Conservation (phyloP, 768 basidiomycete genomes). For the Psilocybe sp. region DNA sequence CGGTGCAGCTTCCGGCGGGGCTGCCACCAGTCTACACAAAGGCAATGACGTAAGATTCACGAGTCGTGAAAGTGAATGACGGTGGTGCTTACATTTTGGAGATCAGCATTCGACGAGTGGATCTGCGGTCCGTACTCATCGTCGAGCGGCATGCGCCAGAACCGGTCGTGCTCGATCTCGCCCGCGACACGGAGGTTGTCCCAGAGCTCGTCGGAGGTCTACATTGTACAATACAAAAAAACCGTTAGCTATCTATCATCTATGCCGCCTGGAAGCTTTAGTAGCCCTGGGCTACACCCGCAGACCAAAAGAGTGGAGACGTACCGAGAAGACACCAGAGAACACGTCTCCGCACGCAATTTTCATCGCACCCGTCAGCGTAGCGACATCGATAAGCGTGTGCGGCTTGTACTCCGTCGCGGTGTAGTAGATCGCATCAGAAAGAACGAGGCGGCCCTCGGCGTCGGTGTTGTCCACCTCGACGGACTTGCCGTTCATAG, state of each 20-base stretch:
- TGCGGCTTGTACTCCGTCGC: constrained; percentile 76
- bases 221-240: too few relatives aligned
- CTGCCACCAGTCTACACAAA: constrained; percentile 74
- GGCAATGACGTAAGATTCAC: too few relatives aligned
- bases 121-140: constrained; percentile 81
- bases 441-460: constrained; percentile 74
- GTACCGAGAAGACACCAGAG: constrained; percentile 76
- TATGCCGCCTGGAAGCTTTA: too few relatives aligned
- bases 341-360: constrained; percentile 74
- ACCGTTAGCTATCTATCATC: too few relatives aligned
- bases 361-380: constrained; percentile 75
- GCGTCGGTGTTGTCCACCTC: constrained; percentile 90
- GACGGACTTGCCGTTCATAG: constrained; percentile 86
- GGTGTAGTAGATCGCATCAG: constrained; percentile 85
- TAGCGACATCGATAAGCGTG: constrained; percentile 85
- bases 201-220: constrained; percentile 81
- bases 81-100: constrained; percentile 63
- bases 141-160: constrained; percentile 91
- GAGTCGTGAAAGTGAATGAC: too few relatives aligned
- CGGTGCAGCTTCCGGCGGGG: constrained; percentile 72
- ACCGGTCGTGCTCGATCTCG: constrained; percentile 71
- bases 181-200: constrained; percentile 64
- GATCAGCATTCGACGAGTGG: constrained; percentile 72
- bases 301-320: too few relatives aligned
- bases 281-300: too few relatives aligned